Percentiles rank a stretch among this genome's conserved stretches.
These are phyloP conservation scores for Gloeopeniophorella convolvens DNA, from an alignment of 768 basidiomycete species.

Conservation along the genomic window DNA sequence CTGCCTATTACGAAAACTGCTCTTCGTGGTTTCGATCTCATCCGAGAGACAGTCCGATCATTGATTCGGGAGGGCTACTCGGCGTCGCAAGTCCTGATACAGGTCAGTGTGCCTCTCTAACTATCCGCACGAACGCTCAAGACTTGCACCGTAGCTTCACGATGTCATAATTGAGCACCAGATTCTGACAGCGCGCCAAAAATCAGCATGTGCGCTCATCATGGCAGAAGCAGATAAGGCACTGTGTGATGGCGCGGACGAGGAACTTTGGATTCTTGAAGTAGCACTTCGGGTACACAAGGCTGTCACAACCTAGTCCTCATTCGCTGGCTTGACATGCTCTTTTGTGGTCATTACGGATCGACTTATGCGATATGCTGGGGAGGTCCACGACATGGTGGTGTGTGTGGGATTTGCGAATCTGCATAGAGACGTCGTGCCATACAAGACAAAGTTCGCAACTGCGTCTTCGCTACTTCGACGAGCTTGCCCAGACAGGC, in stretches of 20 bases:
- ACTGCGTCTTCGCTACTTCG: not conserved
- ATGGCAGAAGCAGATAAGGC: slow-evolving; percentile 97
- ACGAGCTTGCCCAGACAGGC: slow-evolving; percentile 31
- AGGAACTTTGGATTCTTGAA: slow-evolving; percentile 92
- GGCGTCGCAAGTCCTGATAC: slow-evolving; percentile 79
- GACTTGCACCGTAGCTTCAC: slow-evolving; percentile 57
- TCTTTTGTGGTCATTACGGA: no score
- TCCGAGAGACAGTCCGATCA: slow-evolving; percentile 66
- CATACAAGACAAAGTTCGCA: not conserved
- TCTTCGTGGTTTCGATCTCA: slow-evolving; percentile 45
- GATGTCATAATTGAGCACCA: slow-evolving; percentile 84
- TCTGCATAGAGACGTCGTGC: no score
- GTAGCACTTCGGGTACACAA: slow-evolving; percentile 77
- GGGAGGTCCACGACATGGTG: no score
- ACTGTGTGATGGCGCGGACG: slow-evolving; percentile 92
- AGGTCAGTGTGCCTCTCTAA: slow-evolving; percentile 46
- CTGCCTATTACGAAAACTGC: slow-evolving; percentile 24
- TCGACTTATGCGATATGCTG: no score
- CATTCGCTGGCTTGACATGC: no score
- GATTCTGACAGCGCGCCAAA: slow-evolving; percentile 70
- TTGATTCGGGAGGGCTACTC: slow-evolving; percentile 89
- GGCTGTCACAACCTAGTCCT: slow-evolving; percentile 33
- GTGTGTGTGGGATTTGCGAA: no score
- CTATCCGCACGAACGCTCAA: slow-evolving; percentile 23
- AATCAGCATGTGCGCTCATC: slow-evolving; percentile 70